Evolutionary conservation across 805 yeast genomes (phyloP).

Genomic region (Yamadazyma phyllophila): DNA sequence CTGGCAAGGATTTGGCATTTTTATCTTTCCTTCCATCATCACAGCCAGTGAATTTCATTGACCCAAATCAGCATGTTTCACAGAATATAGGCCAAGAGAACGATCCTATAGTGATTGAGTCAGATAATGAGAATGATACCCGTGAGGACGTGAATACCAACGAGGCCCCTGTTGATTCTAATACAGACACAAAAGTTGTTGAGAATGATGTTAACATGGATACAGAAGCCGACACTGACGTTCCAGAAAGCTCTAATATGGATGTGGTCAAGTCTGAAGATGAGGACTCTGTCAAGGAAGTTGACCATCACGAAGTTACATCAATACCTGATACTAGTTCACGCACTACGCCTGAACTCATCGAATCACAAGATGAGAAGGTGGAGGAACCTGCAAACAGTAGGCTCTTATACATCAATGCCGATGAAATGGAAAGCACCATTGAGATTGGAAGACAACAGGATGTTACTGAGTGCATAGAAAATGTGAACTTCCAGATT

Average conservation of each 20-base stretch:
- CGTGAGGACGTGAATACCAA: not conserved
- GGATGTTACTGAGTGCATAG: constrained; percentile 96
- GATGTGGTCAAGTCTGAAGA: no score
- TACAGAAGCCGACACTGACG: not conserved
- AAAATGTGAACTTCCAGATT: constrained; percentile 85
- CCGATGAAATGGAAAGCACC: constrained; percentile 71
- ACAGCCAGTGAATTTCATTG: constrained; percentile 50
- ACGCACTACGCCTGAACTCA: not conserved
- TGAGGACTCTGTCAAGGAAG: no score
- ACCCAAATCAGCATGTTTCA: not conserved
- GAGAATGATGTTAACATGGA: not conserved
- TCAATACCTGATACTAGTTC: not conserved
- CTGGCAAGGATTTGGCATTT: constrained; percentile 81
- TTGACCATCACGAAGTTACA: no score
- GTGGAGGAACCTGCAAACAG: constrained; percentile 8
- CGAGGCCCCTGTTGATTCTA: no score
- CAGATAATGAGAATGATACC: constrained; percentile 9
- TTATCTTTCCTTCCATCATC: constrained; percentile 77
- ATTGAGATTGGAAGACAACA: constrained; percentile 88
- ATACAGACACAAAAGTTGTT: no score
- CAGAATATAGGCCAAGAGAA: constrained; percentile 1
- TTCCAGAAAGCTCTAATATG: no score
- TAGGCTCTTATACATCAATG: constrained; percentile 37
- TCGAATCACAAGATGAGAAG: not conserved
- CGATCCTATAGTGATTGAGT: constrained; percentile 12